phyloP scores from a whole-genome alignment of 441 rosid genomes.

The Capsella rubella region DNA sequence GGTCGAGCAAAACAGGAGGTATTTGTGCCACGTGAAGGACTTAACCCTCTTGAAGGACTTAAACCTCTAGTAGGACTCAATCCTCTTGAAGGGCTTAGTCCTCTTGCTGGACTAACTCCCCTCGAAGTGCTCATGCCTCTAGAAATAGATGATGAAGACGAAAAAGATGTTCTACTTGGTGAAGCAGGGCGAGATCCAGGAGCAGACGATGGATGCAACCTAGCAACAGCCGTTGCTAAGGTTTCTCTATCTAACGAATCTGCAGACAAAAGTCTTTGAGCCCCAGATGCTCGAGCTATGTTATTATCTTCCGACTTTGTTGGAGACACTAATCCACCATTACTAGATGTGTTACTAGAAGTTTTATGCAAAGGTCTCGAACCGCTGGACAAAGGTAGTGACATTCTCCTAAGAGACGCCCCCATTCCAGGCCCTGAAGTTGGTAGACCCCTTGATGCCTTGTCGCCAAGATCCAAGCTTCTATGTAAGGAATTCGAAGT shows the following conservation, averaged over 20 bases:
- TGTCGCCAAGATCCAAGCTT: slow-evolving; percentile 73
- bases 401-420: slow-evolving; percentile 60
- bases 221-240: slow-evolving; percentile 49
- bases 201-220: slow-evolving; percentile 54
- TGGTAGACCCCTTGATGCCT: slow-evolving; percentile 50
- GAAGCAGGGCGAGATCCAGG: slow-evolving; percentile 60
- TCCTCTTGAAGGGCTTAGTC: slow-evolving; percentile 59
- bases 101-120: slow-evolving; percentile 59
- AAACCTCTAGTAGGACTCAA: slow-evolving; percentile 67
- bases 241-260: slow-evolving; percentile 62
- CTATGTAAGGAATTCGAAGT: slow-evolving; percentile 57
- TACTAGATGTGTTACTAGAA: slow-evolving; percentile 55
- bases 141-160: slow-evolving; percentile 46
- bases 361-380: slow-evolving; percentile 64
- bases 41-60: slow-evolving; percentile 63
- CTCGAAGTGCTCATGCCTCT: slow-evolving; percentile 46
- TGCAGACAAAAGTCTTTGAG: slow-evolving; percentile 54
- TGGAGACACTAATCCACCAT: slow-evolving; percentile 52
- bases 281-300: slow-evolving; percentile 48
- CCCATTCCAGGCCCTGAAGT: slow-evolving; percentile 54
- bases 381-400: slow-evolving; percentile 55
- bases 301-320: slow-evolving; percentile 59
- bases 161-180: slow-evolving; percentile 60
- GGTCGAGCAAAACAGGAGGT: slow-evolving; percentile 61
- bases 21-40: slow-evolving; percentile 60